phyloP scores from a whole-genome alignment of 2,329 filamentous ascomycete species.

The Talaromyces funiculosus region DNA sequence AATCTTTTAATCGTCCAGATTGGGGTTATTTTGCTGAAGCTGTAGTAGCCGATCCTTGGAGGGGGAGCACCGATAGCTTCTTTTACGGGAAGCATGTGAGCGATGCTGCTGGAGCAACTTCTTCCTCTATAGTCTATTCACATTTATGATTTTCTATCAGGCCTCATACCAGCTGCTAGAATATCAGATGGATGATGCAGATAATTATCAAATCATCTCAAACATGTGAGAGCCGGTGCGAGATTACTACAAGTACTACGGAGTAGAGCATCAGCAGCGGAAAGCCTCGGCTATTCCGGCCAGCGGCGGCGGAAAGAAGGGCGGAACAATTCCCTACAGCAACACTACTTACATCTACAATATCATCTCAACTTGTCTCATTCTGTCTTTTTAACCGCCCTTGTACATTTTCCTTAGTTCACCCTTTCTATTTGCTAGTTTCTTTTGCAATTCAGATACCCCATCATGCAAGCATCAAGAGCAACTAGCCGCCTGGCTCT shows the following conservation, averaged over 20 bases:
- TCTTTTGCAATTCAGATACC: neutral
- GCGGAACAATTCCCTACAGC: conserved; percentile 19
- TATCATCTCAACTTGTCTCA: neutral
- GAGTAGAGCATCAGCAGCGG: neutral
- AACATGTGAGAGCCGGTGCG: too few species aligned
- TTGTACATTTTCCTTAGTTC: neutral
- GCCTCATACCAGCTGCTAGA: neutral
- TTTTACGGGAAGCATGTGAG: neutral
- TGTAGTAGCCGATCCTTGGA: neutral
- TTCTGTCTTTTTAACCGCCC: neutral
- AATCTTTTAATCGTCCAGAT: too few species aligned
- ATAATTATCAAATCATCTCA: neutral
- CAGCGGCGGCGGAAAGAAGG: conserved; percentile 19
- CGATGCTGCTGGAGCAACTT: neutral
- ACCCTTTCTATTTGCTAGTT: conserved; percentile 3
- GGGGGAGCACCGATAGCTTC: neutral
- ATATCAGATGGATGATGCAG: neutral
- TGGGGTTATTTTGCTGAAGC: neutral
- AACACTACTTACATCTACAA: neutral
- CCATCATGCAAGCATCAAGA: conserved; percentile 22
- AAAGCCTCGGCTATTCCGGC: conserved; percentile 23
- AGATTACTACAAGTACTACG: neutral
- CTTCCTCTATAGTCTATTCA: neutral
- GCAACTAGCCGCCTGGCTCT: conserved; percentile 24
- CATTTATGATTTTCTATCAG: neutral